These are phyloP conservation scores for Spathaspora sp. DNA, from an alignment of 805 yeast species.

Conservation along the genomic window DNA sequence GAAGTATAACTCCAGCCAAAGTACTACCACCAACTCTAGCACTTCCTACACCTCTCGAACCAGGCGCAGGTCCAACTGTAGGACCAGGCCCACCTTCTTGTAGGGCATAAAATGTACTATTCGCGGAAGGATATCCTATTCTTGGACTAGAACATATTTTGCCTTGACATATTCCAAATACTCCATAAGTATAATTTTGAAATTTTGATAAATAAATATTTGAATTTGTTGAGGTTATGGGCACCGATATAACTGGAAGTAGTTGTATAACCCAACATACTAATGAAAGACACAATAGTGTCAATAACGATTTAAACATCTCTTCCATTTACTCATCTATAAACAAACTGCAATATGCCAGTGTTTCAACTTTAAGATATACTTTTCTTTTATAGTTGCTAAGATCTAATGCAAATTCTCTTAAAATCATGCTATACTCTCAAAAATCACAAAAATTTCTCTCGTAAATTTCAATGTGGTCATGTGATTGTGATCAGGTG, in stretches of 20 bases:
- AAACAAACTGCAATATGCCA: no score
- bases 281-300: slow-evolving; percentile 26
- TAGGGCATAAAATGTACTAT: slow-evolving; percentile 11
- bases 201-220: slow-evolving; percentile 28
- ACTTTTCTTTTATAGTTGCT: no score
- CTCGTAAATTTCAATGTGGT: no score
- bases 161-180: slow-evolving; percentile 38
- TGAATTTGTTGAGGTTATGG: slow-evolving; percentile 28
- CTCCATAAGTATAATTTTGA: slow-evolving; percentile 36
- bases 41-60: not conserved
- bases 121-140: slow-evolving; percentile 34
- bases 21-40: not conserved
- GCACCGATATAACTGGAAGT: slow-evolving; percentile 40
- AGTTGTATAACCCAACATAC: slow-evolving; percentile 27
- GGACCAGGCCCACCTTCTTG: not conserved
- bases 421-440: no score
- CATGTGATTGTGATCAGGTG: no score
- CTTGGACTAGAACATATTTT: slow-evolving; percentile 27
- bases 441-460: no score
- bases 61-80: no score
- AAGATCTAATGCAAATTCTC: no score
- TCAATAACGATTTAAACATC: slow-evolving; percentile 29
- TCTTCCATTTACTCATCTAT: no score
- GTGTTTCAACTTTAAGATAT: no score
- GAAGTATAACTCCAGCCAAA: slow-evolving; percentile 29